Base-by-base conservation (phyloP, 176 grass and related monocot species). In the Triticum monococcum region DNA sequence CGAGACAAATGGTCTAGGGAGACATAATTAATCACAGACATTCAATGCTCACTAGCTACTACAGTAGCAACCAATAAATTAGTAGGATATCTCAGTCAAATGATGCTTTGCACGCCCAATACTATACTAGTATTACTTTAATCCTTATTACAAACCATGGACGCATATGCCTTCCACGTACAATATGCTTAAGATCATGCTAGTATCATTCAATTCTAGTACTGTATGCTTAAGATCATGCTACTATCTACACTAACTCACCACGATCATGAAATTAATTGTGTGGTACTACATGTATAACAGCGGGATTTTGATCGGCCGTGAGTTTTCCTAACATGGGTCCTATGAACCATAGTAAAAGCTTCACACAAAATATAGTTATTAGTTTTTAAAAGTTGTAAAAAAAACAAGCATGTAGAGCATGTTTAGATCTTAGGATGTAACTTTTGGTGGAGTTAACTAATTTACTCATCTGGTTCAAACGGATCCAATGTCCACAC, bases 1-100 rank as follows among this genome's bases (percentile, higher is more conserved):
- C 59, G 77, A 85, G 69, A 70, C 83, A 89, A 72, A 72, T 61
- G 78, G 24, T 70, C 33, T 77, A 48, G 80, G 68, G 64, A 75
- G 38, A 67, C 76, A 79, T 59, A 37, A 45, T 54, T 54, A 18
- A 54, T 18, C 50, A 54, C 50, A 50, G 59, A 65, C 74, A 85
- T 89, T 85, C 37, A 89, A 85, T 68, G 87, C 60, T 48, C 71
- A 43, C 57, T 24, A 54, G 25, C 37, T 54, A 54, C 50, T 17
- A 54, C 50, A 54, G 50, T 50, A 72, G 1, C 36, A 41, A 37
- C 75, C 0, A 23, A 8, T 73, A 46, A 50, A 45, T 13, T 3
- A 43, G 11, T 72, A 43, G 40, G 3, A 73, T 83, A 62, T 38
- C 67, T 30, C 48, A 16, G 87, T 81, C 87, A 85, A 89, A 81